Evolutionary conservation across 1,284 basidiomycete species (phyloP), one percentile per base, ranked within the genome.

Genomic region (Trichosporon asahii): DNA sequence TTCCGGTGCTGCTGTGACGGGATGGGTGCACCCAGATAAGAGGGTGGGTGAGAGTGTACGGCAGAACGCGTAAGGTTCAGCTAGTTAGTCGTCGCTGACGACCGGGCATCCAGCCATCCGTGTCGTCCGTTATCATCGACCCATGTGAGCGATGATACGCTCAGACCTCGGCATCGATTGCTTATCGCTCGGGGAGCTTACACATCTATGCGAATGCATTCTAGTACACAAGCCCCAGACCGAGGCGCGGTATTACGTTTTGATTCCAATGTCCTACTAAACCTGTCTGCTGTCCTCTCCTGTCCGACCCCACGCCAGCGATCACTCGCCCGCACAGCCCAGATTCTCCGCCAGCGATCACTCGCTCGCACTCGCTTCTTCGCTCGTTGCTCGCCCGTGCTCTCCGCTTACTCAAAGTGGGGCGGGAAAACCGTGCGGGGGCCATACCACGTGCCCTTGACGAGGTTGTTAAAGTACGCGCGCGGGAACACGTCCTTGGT

Each of bases 401-500:
- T 55, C 27, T 2, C 63, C 2, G 37, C 64, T 4, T 60, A 66
- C 44, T 69, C 68, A 33, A 77, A 82, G 57, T 77, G 74, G 57
- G 81, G 81, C 15, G 81, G 81, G 75, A 84, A 79, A 67, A 83
- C 63, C 15, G 77, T 77, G 61, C 77, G 75, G 31, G 81, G 80
- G 23, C 84, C 84, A 76, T 76, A 85, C 82, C 82, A 84, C 27
- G 76, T 80, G 18, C 87, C 87, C 78, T 87, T 86, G 78, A 94
- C 89, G 89, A 94, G 91, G 70, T 87, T 86, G 73, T 90, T 89
- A 88, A 91, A 98, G 86, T 98, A 98, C 0, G 88, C 89, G 82
- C 87, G 88, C 6, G 95, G 95, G 87, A 99, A 95, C 70, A 97
- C 73, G 72, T 83, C 91, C 87, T 91, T 97, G 85, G 96, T 98